Conservation (phyloP, 768 basidiomycete species). For the Clitopilus hobsonii region DNA sequence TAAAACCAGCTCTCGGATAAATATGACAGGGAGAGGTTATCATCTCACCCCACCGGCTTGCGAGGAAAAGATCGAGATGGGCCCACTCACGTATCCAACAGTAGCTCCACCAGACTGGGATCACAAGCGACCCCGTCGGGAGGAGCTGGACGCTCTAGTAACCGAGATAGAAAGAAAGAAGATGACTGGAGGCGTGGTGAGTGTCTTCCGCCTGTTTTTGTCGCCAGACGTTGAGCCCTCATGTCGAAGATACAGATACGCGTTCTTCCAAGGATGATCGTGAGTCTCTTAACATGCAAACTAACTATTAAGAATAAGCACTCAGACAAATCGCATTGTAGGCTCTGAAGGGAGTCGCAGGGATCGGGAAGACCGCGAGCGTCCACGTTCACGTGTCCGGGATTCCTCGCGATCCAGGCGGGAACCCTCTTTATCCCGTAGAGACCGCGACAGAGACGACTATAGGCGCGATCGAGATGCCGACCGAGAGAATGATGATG, state of each 20-base stretch:
- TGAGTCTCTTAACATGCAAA: conserved; percentile 27
- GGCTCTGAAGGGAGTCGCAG: conserved; percentile 51
- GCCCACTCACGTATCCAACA: conserved; percentile 53
- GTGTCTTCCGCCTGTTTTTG: conserved; percentile 18
- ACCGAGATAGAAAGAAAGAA: conserved; percentile 71
- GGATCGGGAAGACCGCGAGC: conserved; percentile 62
- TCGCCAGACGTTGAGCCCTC: not conserved
- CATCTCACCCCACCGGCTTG: conserved; percentile 42
- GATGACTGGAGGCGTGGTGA: conserved; percentile 87
- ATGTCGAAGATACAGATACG: conserved; percentile 33
- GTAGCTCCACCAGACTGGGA: conserved; percentile 35
- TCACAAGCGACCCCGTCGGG: conserved; percentile 29
- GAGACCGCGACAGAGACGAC: conserved; percentile 44
- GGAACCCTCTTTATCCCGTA: conserved; percentile 50
- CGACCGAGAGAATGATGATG: conserved; percentile 52
- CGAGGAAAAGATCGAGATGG: conserved; percentile 66
- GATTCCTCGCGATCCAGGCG: conserved; percentile 60
- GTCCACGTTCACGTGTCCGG: conserved; percentile 58
- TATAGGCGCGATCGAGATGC: conserved; percentile 36
- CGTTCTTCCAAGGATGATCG: conserved; percentile 60
- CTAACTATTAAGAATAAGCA: too few species aligned
- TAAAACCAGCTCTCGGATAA: conserved; percentile 76
- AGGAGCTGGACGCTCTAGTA: conserved; percentile 48
- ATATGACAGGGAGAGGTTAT: conserved; percentile 78
- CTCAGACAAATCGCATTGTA: too few species aligned